phyloP scores from a whole-genome alignment of 192 early-diverging fungal species.

The Podochytrium sp. region DNA sequence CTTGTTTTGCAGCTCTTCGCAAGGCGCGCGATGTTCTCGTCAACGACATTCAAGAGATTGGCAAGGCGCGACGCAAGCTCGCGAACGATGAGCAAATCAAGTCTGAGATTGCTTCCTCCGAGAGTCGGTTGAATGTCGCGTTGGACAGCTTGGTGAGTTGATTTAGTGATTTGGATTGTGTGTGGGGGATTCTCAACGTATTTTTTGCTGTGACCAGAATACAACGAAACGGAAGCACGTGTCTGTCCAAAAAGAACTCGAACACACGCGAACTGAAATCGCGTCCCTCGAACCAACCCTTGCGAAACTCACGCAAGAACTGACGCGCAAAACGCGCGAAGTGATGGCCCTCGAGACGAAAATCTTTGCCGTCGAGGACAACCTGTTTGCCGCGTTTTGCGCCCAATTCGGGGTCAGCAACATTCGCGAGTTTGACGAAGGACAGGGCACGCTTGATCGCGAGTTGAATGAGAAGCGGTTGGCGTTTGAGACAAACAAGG shows the following conservation, averaged over 20 bases:
- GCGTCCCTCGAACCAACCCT: slow-evolving; percentile 2
- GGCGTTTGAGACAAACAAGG: slow-evolving; percentile 76
- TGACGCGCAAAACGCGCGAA: slow-evolving; percentile 44
- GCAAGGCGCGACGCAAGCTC: slow-evolving; percentile 65
- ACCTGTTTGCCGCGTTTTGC: slow-evolving; percentile 85
- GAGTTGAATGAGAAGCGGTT: slow-evolving; percentile 75
- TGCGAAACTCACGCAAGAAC: not conserved
- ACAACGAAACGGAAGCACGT: slow-evolving; percentile 31
- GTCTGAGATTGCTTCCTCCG: slow-evolving; percentile 27
- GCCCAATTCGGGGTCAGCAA: slow-evolving; percentile 66
- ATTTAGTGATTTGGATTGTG: not conserved
- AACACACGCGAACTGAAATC: slow-evolving; percentile 45
- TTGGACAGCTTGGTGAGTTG: slow-evolving; percentile 66
- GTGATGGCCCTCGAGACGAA: slow-evolving; percentile 51
- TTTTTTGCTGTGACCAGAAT: too few species aligned
- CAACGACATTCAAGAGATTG: slow-evolving; percentile 68
- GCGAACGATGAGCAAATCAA: slow-evolving; percentile 42
- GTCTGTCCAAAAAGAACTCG: slow-evolving; percentile 46
- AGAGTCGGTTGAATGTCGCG: slow-evolving; percentile 51
- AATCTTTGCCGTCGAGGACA: slow-evolving; percentile 58
- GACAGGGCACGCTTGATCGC: slow-evolving; percentile 68
- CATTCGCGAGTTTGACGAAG: slow-evolving; percentile 87
- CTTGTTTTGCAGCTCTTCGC: slow-evolving; percentile 49
- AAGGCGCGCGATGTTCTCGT: slow-evolving; percentile 72
- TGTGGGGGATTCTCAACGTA: too few species aligned